Percentiles rank a stretch among this genome's conserved stretches.
Conservation (phyloP, 1,284 basidiomycete species). For the Leccinum subrobustum region DNA sequence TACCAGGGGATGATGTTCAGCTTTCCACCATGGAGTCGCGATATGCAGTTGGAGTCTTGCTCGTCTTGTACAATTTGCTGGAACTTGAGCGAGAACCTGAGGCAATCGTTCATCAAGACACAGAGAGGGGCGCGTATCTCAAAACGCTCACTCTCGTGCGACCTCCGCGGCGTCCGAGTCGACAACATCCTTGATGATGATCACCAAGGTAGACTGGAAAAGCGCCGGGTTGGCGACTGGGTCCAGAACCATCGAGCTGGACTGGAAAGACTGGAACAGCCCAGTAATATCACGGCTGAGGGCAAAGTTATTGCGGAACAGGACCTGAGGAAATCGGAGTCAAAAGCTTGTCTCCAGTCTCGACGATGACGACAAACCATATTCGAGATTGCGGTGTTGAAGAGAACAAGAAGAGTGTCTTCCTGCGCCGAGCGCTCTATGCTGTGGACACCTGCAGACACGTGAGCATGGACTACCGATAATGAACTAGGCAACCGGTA, state of each 20-base stretch:
- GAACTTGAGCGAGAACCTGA: constrained; percentile 53
- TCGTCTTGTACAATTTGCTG: constrained; percentile 56
- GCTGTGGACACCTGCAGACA: constrained; percentile 52
- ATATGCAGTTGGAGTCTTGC: constrained; percentile 60
- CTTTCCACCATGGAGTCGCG: constrained; percentile 50
- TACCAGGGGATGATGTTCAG: constrained; percentile 55
- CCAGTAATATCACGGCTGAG: constrained; percentile 57
- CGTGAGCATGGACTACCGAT: neutral
- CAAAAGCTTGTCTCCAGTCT: neutral
- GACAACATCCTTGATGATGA: constrained; percentile 67
- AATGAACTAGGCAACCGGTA: neutral
- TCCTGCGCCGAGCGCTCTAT: constrained; percentile 62
- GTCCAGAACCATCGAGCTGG: constrained; percentile 55
- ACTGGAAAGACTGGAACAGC: constrained; percentile 64
- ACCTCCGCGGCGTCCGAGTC: constrained; percentile 56
- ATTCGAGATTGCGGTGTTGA: constrained; percentile 64
- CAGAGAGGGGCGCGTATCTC: too few species aligned
- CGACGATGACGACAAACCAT: constrained; percentile 36
- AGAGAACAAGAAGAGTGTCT: constrained; percentile 59
- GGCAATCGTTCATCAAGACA: too few species aligned
- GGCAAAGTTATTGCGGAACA: constrained; percentile 65
- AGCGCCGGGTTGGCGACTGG: constrained; percentile 55
- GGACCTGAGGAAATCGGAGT: constrained; percentile 39
- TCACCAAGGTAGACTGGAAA: constrained; percentile 57
- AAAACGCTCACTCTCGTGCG: constrained; percentile 43